Conservation (phyloP, 1,284 basidiomycete genomes). For the Omphalotus olearius region DNA sequence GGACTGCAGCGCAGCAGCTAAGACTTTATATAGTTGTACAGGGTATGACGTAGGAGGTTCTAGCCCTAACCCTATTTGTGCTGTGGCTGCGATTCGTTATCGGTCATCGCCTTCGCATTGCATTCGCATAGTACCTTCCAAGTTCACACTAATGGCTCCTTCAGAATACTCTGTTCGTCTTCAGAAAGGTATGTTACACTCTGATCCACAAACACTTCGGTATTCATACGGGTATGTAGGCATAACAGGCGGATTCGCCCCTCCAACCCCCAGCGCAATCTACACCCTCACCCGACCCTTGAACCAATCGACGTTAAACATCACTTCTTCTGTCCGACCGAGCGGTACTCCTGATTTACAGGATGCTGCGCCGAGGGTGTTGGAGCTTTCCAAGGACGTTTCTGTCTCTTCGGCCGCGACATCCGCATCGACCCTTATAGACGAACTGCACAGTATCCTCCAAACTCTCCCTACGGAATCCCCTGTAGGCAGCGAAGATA, state of each 20-base stretch:
- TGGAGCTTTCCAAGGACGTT: conserved; percentile 26
- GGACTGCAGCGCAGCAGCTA: too few species aligned
- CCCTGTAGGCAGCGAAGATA: conserved; percentile 60
- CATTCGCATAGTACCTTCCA: too few species aligned
- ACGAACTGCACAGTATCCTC: conserved; percentile 55
- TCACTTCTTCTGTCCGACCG: conserved; percentile 44
- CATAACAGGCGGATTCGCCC: conserved; percentile 70
- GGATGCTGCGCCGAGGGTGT: conserved; percentile 38
- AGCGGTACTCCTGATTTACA: conserved; percentile 43
- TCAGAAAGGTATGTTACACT: conserved; percentile 29
- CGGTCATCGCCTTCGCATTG: too few species aligned
- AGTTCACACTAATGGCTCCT: not conserved
- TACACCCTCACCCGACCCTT: conserved; percentile 43
- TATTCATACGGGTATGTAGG: too few species aligned
- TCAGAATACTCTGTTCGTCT: conserved; percentile 33
- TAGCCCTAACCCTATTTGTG: too few species aligned
- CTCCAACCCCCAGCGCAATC: conserved; percentile 56
- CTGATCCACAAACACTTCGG: not conserved
- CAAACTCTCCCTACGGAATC: conserved; percentile 52
- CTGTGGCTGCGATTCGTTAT: too few species aligned
- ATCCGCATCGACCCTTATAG: conserved; percentile 30
- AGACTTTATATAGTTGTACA: too few species aligned
- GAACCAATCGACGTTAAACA: conserved; percentile 32
- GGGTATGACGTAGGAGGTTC: too few species aligned
- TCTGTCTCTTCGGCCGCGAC: conserved; percentile 15